A percentile compares a stretch with the other conserved stretches of the same genome.
These are phyloP conservation scores for Helenozyma baotianmanensis DNA, from an alignment of 805 yeast genomes.

Conservation along the genomic window DNA sequence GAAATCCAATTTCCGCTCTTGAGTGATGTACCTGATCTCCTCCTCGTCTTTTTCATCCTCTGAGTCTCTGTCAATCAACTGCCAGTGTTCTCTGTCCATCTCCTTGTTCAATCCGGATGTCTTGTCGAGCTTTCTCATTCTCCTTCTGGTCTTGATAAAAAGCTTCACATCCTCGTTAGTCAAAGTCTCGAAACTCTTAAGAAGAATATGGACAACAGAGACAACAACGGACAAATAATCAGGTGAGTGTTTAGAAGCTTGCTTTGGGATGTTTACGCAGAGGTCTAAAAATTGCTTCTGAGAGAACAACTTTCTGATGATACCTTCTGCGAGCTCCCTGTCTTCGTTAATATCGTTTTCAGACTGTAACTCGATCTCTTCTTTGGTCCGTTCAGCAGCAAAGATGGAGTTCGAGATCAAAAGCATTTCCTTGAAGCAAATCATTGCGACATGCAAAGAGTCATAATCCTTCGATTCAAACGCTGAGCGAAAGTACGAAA, in stretches of 20 bases:
- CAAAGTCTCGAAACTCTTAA: constrained; percentile 65
- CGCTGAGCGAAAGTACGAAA: constrained; percentile 42
- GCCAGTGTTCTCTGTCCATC: constrained; percentile 15
- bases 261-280: constrained; percentile 55
- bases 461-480: constrained; percentile 46
- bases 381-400: constrained; percentile 15
- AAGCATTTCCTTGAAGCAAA: constrained; percentile 62
- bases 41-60: constrained; percentile 28
- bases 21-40: constrained; percentile 31
- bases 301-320: constrained; percentile 66
- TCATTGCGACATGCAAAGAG: constrained; percentile 65
- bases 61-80: constrained; percentile 15
- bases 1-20: constrained; percentile 47
- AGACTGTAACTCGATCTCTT: constrained; percentile 12
- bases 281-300: constrained; percentile 55
- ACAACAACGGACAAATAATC: constrained; percentile 56
- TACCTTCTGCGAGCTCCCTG: constrained; percentile 48
- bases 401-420: constrained; percentile 43
- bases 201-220: constrained; percentile 57
- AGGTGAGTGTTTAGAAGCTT: constrained; percentile 60
- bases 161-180: constrained; percentile 52
- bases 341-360: constrained; percentile 44
- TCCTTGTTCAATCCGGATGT: constrained; percentile 14
- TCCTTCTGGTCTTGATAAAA: constrained; percentile 44
- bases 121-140: constrained; percentile 27